phyloP scores from a whole-genome alignment of 106 monocot species.

The Narthecium ossifragum region DNA sequence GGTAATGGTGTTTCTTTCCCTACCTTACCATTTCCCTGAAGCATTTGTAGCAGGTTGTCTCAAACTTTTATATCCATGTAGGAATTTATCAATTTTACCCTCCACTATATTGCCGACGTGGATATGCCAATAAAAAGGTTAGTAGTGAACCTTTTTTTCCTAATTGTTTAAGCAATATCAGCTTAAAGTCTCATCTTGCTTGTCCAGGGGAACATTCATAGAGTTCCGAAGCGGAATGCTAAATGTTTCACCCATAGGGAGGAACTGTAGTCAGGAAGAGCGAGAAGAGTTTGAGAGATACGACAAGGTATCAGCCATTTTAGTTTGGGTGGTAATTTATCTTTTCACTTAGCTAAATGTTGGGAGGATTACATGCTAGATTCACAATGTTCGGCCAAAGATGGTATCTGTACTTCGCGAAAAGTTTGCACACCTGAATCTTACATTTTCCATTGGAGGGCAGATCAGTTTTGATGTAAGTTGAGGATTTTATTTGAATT shows the following conservation, averaged over 20 bases:
- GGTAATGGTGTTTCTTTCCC: constrained; percentile 30
- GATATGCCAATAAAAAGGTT: constrained; percentile 97
- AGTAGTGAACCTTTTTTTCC: background rate
- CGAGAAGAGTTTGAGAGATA: constrained; percentile 91
- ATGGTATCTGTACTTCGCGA: constrained; percentile 89
- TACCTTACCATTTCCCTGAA: background rate
- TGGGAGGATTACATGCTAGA: constrained; percentile 20
- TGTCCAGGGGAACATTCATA: constrained; percentile 89
- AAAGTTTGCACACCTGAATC: constrained; percentile 74
- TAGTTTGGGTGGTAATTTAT: too few species aligned
- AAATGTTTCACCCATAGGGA: constrained; percentile 94
- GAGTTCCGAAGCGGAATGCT: constrained; percentile 97
- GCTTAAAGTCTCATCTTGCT: constrained; percentile 2
- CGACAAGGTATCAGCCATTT: constrained; percentile 79
- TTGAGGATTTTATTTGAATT: background rate
- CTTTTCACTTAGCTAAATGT: background rate
- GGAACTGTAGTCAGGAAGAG: constrained; percentile 97
- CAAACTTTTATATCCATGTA: constrained; percentile 15
- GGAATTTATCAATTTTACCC: constrained; percentile 96
- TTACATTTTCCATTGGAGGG: constrained; percentile 94
- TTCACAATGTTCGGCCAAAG: constrained; percentile 75
- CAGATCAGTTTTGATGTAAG: constrained; percentile 99
- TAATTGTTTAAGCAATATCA: background rate
- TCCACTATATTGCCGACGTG: constrained; percentile 96
- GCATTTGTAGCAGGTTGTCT: constrained; percentile 2